Conservation (phyloP, 2,329 filamentous ascomycete species). For the Cordyceps cateniannulata region DNA sequence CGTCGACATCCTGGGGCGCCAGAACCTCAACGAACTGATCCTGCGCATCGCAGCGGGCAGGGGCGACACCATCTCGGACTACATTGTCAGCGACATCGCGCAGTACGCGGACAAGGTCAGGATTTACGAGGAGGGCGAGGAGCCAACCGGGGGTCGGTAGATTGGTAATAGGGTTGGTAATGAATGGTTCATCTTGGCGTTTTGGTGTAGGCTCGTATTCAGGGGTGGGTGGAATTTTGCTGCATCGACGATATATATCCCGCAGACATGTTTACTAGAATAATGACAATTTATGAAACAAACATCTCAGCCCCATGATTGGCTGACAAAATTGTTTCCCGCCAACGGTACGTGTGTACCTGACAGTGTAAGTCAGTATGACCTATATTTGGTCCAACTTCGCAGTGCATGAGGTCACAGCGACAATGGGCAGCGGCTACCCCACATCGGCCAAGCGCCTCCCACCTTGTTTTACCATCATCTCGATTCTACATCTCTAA, state of each 20-base stretch:
- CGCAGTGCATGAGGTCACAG: constrained; percentile 8
- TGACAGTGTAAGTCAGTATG: no score
- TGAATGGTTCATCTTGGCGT: neutral
- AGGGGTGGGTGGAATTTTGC: neutral
- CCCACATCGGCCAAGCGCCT: constrained; percentile 9
- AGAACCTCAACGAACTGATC: constrained; percentile 85
- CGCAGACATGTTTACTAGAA: neutral
- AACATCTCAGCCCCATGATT: neutral
- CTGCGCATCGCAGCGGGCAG: constrained; percentile 78
- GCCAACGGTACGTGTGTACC: no score
- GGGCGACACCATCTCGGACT: constrained; percentile 71
- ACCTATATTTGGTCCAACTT: no score
- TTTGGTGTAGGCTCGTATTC: neutral
- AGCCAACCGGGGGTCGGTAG: neutral
- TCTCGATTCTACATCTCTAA: neutral
- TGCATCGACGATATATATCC: neutral
- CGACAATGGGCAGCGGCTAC: constrained; percentile 8
- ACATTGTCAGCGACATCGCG: constrained; percentile 71
- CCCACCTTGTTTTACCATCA: neutral
- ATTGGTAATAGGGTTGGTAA: neutral
- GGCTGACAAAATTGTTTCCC: no score
- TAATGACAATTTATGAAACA: neutral
- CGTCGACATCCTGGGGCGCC: constrained; percentile 88
- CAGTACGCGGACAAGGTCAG: constrained; percentile 79
- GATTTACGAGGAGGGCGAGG: constrained; percentile 60